These are phyloP conservation scores for Hypoxylon sp. DNA, from an alignment of 2,329 filamentous ascomycete genomes.

Conservation along the genomic window DNA sequence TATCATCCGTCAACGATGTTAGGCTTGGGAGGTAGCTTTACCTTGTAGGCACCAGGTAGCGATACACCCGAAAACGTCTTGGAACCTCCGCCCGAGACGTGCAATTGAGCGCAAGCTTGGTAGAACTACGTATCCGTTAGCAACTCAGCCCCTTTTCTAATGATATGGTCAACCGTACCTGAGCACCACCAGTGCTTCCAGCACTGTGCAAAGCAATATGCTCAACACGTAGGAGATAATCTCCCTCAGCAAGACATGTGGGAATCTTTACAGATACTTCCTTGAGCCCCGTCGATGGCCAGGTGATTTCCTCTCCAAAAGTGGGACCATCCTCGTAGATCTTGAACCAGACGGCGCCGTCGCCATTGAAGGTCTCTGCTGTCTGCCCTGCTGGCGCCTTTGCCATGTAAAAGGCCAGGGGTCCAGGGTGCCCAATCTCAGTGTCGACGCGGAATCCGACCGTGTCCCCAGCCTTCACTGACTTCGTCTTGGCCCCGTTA, in stretches of 20 bases:
- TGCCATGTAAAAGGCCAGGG: constrained; percentile 53
- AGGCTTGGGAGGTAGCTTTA: constrained; percentile 20
- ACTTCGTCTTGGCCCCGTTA: constrained; percentile 53
- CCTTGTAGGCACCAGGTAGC: constrained; percentile 51
- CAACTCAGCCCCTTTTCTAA: not conserved
- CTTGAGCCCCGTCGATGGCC: constrained; percentile 40
- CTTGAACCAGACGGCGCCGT: constrained; percentile 54
- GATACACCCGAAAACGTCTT: constrained; percentile 50
- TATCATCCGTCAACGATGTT: not conserved
- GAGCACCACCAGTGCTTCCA: constrained; percentile 49
- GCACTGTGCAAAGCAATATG: constrained; percentile 56
- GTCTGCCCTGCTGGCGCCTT: constrained; percentile 49
- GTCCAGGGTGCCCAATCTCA: constrained; percentile 52
- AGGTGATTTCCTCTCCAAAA: constrained; percentile 43
- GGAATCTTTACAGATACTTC: constrained; percentile 53
- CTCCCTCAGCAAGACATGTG: constrained; percentile 52
- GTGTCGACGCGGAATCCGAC: constrained; percentile 57
- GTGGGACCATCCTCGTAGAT: constrained; percentile 51
- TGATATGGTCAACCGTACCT: constrained; percentile 40
- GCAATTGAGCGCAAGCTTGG: constrained; percentile 52
- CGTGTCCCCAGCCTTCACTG: constrained; percentile 55
- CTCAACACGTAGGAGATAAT: constrained; percentile 57
- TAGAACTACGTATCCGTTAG: constrained; percentile 50
- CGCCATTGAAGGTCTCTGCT: constrained; percentile 49
- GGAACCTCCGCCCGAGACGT: constrained; percentile 52